These are phyloP conservation scores for Galium porrigens DNA, from an alignment of 305 asterid species.

Conservation along the genomic window DNA sequence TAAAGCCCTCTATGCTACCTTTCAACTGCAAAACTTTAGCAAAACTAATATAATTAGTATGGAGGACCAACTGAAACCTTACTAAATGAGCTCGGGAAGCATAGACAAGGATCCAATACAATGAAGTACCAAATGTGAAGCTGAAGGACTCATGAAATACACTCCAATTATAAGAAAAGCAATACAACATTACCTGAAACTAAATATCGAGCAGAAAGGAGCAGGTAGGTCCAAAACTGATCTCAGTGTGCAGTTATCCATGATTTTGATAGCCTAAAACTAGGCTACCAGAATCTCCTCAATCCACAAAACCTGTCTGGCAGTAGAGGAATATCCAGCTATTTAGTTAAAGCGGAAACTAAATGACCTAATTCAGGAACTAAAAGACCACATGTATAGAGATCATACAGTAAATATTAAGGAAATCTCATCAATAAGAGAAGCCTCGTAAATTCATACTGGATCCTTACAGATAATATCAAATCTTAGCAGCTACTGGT, in stretches of 20 bases:
- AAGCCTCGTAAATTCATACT: not conserved
- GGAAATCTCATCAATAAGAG: not conserved
- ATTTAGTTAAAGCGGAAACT: not conserved
- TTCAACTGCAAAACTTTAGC: constrained; percentile 17
- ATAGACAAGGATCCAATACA: constrained; percentile 30
- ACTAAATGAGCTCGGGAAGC: constrained; percentile 73
- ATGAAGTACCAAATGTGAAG: not conserved
- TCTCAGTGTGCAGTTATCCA: constrained; percentile 39
- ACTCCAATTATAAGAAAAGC: constrained; percentile 5
- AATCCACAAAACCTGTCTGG: not conserved
- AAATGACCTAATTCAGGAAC: not conserved
- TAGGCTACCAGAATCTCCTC: not conserved
- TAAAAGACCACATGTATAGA: not conserved
- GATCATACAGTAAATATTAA: not conserved
- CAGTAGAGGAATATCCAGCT: constrained; percentile 3
- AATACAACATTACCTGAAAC: constrained; percentile 54
- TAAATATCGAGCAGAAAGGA: constrained; percentile 53
- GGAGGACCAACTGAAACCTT: constrained; percentile 20
- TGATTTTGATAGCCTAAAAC: constrained; percentile 15
- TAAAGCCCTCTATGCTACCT: constrained; percentile 23
- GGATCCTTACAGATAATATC: not conserved
- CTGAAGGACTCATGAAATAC: not conserved
- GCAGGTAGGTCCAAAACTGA: constrained; percentile 65
- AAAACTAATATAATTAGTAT: not conserved
- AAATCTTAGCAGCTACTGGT: not conserved